These are phyloP conservation scores for Diaporthe australafricana DNA, from an alignment of 2,329 filamentous ascomycete genomes.

Conservation along the genomic window DNA sequence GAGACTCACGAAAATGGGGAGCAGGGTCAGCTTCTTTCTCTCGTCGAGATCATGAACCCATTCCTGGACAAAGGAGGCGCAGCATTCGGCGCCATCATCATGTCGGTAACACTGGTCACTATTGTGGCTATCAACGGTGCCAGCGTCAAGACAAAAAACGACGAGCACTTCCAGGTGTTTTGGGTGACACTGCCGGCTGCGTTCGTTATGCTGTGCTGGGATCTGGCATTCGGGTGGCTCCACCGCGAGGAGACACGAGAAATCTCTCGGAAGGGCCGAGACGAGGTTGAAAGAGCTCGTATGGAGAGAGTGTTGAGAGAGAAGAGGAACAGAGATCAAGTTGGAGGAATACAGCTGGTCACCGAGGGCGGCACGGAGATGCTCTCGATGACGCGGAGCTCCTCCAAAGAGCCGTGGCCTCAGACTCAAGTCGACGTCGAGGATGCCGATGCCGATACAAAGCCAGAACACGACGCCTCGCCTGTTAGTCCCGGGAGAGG, in stretches of 20 bases:
- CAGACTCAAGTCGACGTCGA: not conserved
- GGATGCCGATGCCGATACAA: not conserved
- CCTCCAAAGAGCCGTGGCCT: not conserved
- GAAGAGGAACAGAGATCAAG: constrained; percentile 41
- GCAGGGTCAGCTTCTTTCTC: constrained; percentile 38
- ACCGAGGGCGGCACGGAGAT: not conserved
- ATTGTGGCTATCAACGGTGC: constrained; percentile 75
- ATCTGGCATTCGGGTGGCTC: constrained; percentile 72
- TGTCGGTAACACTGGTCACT: constrained; percentile 75
- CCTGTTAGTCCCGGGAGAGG: not conserved
- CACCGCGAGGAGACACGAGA: constrained; percentile 71
- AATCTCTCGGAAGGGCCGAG: constrained; percentile 68
- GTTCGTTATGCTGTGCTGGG: constrained; percentile 76
- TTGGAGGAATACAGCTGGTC: not conserved
- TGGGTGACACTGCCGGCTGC: constrained; percentile 78
- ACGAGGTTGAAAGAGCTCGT: constrained; percentile 57
- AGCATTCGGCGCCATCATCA: constrained; percentile 71
- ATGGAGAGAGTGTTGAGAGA: constrained; percentile 52
- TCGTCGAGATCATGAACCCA: constrained; percentile 82
- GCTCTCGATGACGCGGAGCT: not conserved
- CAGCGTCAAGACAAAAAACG: constrained; percentile 52
- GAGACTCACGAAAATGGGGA: not conserved
- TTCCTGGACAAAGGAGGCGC: constrained; percentile 77
- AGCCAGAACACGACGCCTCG: not conserved
- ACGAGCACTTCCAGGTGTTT: constrained; percentile 67